Evolutionary conservation across 2,329 filamentous ascomycete genomes (phyloP), one percentile per base, ranked within the genome.

Genomic region (Ilyonectria mors-panacis): DNA sequence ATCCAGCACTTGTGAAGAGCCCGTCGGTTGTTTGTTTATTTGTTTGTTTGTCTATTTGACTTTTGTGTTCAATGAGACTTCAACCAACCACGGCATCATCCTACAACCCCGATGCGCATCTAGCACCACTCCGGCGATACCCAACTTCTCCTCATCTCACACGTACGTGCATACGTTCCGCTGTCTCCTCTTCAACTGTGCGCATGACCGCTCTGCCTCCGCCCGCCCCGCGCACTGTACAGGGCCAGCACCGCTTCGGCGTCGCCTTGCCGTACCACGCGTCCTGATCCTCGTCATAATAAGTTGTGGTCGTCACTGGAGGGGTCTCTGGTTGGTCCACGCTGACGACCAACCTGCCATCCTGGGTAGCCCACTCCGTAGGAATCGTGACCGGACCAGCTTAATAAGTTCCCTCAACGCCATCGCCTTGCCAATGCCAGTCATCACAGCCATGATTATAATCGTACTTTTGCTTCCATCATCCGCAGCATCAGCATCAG

Each of bases 301-400:
- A 35, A 19, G 37, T 47, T 30, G 50, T 28, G 35, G 51, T 37
- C 50, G 51, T 57, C 51, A 45, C 21, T 15, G 35, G 8, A 65
- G 33, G 58, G 63, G 37, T 51, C 63, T 65, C 58, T 35, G n/a
- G 57, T 45, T 65, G 58, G 57, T 19, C 63, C 60, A 50, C 63
- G 58, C 58, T 65, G 51, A n/a, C n/a, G 44, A 44, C 26, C 50
- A 61, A 33, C 42, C 51, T 51, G 42, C 47, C 59, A 45, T 44
- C 26, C 45, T 19, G 28, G 63, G 45, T 17, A 62, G 44, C 35
- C 35, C 33, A 30, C 45, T 19, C 51, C 57, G 35, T 28, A 39
- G 35, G 30, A 47, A 56, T 58, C 54, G 21, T 61, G 53, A 23
- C 30, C 39, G 21, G 53, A 39, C 35, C 44, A 61, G 33, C 35